Base-by-base conservation (phyloP, 352 stramenopile species). In the Thalassiosira exigua region DNA sequence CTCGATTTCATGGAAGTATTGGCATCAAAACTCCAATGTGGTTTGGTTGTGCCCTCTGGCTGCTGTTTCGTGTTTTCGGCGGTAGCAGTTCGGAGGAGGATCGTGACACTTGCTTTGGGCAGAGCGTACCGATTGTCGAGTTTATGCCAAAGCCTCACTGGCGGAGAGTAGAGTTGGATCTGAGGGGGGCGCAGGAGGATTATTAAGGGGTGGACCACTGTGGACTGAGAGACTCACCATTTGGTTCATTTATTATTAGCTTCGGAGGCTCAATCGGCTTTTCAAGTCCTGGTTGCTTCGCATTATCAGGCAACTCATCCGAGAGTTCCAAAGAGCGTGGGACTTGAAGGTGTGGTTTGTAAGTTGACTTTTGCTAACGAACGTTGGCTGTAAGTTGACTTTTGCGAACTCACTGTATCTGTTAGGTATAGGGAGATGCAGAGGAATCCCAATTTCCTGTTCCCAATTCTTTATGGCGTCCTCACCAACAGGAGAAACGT, bases 71-170 rank as follows among this genome's bases (percentile, higher is more conserved):
- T 87, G 39, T 77, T 64, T 42, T 91, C 53, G 29, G 75, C 41
- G 19, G 72, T 66, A 17, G 85, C 57, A 69, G 81, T 91, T 46
- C 86, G 57, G 36, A 92, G 68, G 11, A 94, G 56, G 9, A 94
- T 19, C 7, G 70, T 85, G 22, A 92, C 9, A 32, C 48, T 84
- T 17, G 86, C 75, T 33, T 90, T 90, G 36, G 88, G 88, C 12
- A 92, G 53, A 19, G 81, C 84, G 70, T 93, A 93, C 11, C 88
- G 59, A 69, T 94, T 86, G 71, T 94, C 88, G 21, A 94, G 74
- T 42, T 83, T 80, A 81, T 88, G 81, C 73, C 70, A 94, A 41
- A 94, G 78, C 14, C 85, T n/a, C n/a, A n/a, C n/a, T n/a, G n/a
- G n/a, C n/a, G n/a, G n/a, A n/a, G n/a, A n/a, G n/a, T n/a, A n/a